Conservation (phyloP, 495 filamentous ascomycete genomes). For the Friedmanniomyces simplex region DNA sequence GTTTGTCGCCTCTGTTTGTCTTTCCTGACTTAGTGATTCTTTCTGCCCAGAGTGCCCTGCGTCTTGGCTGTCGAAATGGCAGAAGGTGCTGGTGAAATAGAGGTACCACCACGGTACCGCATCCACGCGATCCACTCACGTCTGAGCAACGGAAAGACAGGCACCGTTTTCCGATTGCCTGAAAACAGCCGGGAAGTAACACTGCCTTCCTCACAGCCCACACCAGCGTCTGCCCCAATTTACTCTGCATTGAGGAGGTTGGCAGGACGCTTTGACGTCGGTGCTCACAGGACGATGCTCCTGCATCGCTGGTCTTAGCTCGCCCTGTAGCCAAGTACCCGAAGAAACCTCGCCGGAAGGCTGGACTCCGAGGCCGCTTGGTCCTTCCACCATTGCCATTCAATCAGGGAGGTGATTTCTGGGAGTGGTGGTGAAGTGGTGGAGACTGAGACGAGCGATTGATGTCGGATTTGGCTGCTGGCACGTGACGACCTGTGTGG, state of each 20-base stretch:
- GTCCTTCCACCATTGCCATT: neutral
- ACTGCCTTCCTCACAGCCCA: neutral
- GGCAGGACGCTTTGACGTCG: conserved; percentile 10
- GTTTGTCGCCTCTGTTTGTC: neutral
- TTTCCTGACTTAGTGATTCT: neutral
- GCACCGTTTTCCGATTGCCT: neutral
- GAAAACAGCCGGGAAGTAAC: neutral
- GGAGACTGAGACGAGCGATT: neutral
- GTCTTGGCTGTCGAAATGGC: neutral
- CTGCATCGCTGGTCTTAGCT: neutral
- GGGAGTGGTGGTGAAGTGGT: neutral
- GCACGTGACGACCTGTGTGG: conserved; percentile 9
- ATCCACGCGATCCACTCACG: conserved; percentile 2
- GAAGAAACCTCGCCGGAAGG: neutral
- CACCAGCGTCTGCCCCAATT: neutral
- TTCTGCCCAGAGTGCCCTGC: neutral
- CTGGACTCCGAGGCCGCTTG: neutral
- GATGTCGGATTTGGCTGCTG: conserved; percentile 10
- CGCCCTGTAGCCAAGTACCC: neutral
- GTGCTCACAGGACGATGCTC: neutral
- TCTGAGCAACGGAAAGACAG: neutral
- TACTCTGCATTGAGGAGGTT: conserved; percentile 12
- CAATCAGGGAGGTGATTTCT: neutral
- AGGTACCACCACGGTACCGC: neutral
- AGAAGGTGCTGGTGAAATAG: neutral